phyloP scores from a whole-genome alignment of 208 protist genomes.

The Leishmania tarentolae region DNA sequence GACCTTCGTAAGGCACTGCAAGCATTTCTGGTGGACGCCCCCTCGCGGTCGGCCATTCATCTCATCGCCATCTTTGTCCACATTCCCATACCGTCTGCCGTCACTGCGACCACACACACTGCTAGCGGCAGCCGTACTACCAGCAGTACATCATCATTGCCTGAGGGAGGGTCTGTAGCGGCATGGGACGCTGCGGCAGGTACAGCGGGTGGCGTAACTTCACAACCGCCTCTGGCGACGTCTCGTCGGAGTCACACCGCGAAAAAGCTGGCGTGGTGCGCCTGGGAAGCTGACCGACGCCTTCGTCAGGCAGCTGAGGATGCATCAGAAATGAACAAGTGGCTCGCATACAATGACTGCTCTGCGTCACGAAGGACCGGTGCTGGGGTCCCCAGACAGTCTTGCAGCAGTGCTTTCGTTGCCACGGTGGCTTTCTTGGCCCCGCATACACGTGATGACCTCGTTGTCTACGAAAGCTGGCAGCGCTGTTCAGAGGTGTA shows the following conservation, averaged over 20 bases:
- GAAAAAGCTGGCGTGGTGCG: conserved; percentile 31
- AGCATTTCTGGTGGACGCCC: conserved; percentile 32
- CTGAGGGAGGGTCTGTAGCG: neutral
- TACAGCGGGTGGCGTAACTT: neutral
- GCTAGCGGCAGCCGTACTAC: neutral
- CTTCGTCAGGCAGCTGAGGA: conserved; percentile 34
- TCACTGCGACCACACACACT: neutral
- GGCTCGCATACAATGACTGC: conserved; percentile 13
- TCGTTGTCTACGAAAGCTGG: conserved; percentile 42
- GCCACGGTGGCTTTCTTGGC: conserved; percentile 35
- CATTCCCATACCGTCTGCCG: conserved; percentile 29
- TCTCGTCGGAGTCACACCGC: conserved; percentile 6
- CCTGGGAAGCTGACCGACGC: conserved; percentile 31
- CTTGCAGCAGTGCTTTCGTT: conserved; percentile 8
- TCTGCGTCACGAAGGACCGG: neutral
- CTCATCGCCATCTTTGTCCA: conserved; percentile 35
- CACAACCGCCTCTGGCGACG: neutral
- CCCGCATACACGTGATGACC: conserved; percentile 34
- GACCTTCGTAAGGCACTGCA: conserved; percentile 33
- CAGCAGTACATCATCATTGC: neutral
- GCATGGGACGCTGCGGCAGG: neutral
- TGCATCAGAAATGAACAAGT: conserved; percentile 26
- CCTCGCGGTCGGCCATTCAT: conserved; percentile 24
- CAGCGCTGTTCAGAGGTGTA: conserved; percentile 38
- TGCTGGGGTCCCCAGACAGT: neutral